Evolutionary conservation across 192 early-diverging fungal genomes (phyloP).

Genomic region (Coemansia sp.): DNA sequence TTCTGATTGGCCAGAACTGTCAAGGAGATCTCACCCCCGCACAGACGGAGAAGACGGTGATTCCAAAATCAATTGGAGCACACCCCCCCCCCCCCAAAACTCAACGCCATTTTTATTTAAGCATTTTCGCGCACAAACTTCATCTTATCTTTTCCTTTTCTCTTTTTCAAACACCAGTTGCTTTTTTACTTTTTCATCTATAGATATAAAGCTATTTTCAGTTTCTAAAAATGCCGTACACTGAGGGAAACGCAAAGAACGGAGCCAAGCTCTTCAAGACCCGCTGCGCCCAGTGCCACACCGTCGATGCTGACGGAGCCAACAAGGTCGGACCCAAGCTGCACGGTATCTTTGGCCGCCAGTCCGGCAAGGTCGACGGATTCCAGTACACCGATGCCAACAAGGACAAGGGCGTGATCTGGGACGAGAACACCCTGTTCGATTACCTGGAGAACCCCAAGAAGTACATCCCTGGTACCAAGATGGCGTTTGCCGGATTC

Average conservation of each 20-base stretch:
- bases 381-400: slow-evolving; percentile 95
- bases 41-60: too few species aligned
- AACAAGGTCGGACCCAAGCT: slow-evolving; percentile 98
- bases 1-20: too few species aligned
- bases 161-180: background rate
- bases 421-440: slow-evolving; percentile 90
- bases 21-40: too few species aligned
- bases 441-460: slow-evolving; percentile 98
- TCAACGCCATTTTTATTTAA: too few species aligned
- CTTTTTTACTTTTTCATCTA: slow-evolving; percentile 8
- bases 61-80: too few species aligned
- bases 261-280: slow-evolving; percentile 88
- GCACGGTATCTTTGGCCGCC: slow-evolving; percentile 87
- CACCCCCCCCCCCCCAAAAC: too few species aligned
- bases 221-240: slow-evolving; percentile 21
- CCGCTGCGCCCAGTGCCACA: slow-evolving; percentile 98
- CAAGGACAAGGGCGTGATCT: slow-evolving; percentile 78
- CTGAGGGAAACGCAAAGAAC: slow-evolving; percentile 45
- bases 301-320: slow-evolving; percentile 70
- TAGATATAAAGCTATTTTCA: slow-evolving; percentile 3
- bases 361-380: slow-evolving; percentile 81
- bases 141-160: slow-evolving; percentile 13
- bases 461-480: slow-evolving; percentile 93
- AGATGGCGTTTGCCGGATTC: slow-evolving; percentile 93
- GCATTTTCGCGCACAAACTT: too few species aligned